These are phyloP conservation scores for Gentiana dahurica DNA, from an alignment of 257 asterid genomes.

Conservation along the genomic window DNA sequence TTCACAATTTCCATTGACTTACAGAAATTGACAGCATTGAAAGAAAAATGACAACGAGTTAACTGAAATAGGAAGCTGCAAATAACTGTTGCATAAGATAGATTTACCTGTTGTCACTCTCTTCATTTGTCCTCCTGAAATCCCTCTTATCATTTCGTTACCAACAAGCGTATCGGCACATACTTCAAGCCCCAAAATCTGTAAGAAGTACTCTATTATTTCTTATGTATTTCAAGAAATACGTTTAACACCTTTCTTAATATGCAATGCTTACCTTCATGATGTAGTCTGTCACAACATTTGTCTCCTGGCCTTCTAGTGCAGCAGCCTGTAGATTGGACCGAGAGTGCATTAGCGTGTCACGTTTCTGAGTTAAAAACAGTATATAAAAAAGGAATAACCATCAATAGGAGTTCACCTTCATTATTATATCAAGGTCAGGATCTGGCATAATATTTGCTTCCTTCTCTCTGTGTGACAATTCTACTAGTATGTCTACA, in stretches of 20 bases:
- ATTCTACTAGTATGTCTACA: conserved; percentile 36
- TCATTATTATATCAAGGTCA: conserved; percentile 42
- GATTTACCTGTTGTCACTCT: conserved; percentile 67
- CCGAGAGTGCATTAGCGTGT: neutral
- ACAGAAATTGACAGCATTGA: too few species aligned
- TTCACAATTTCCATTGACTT: too few species aligned
- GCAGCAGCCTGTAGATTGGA: conserved; percentile 2
- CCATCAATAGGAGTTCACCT: neutral
- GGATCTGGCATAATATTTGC: conserved; percentile 43
- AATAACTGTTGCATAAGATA: neutral
- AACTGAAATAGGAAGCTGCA: too few species aligned
- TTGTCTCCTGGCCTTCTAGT: conserved; percentile 2
- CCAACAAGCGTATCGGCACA: conserved; percentile 90
- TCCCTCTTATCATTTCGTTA: conserved; percentile 84
- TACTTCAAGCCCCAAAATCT: conserved; percentile 23
- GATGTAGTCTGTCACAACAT: conserved; percentile 5
- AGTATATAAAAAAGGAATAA: too few species aligned
- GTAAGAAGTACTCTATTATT: neutral
- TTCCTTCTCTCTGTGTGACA: conserved; percentile 33
- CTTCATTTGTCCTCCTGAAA: conserved; percentile 91
- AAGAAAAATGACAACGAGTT: too few species aligned
- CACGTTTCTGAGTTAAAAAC: too few species aligned
- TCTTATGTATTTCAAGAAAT: neutral
- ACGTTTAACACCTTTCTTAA: neutral
- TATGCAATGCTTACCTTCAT: neutral